phyloP scores from a whole-genome alignment of 129 eudicot genomes.

The Erigeron canadensis region DNA sequence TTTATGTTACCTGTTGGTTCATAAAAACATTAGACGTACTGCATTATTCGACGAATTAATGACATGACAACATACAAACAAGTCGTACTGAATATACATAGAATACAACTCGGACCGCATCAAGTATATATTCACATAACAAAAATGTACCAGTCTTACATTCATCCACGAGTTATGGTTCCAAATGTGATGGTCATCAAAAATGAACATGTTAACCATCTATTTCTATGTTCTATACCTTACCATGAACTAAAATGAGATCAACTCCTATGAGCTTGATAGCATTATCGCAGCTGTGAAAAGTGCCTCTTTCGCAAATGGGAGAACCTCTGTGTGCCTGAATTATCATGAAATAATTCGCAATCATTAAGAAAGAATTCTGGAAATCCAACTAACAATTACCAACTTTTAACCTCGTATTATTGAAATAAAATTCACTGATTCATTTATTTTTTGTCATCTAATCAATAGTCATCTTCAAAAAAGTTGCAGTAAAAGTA shows the following conservation, averaged over 20 bases:
- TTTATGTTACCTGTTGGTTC: too few species aligned
- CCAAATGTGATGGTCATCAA: neutral
- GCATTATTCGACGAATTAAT: too few species aligned
- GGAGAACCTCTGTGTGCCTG: constrained; percentile 51
- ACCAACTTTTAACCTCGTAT: neutral
- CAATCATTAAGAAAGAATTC: neutral
- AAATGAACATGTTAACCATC: neutral
- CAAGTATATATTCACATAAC: neutral
- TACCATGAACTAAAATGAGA: neutral
- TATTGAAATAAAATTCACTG: neutral
- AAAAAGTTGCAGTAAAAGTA: neutral
- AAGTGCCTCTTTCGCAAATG: constrained; percentile 71
- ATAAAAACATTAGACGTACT: too few species aligned
- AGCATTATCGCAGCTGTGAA: constrained; percentile 78
- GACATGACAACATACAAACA: too few species aligned
- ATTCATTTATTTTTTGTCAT: neutral
- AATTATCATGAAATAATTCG: constrained; percentile 24
- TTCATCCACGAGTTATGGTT: neutral
- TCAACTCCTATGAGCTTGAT: constrained; percentile 42
- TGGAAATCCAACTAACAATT: neutral
- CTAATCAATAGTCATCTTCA: neutral
- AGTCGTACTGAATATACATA: neutral
- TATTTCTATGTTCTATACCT: neutral
- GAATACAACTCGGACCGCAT: neutral
- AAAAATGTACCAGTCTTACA: neutral